Conservation (phyloP, 495 filamentous ascomycete species). For the Aspergillus diversus region DNA sequence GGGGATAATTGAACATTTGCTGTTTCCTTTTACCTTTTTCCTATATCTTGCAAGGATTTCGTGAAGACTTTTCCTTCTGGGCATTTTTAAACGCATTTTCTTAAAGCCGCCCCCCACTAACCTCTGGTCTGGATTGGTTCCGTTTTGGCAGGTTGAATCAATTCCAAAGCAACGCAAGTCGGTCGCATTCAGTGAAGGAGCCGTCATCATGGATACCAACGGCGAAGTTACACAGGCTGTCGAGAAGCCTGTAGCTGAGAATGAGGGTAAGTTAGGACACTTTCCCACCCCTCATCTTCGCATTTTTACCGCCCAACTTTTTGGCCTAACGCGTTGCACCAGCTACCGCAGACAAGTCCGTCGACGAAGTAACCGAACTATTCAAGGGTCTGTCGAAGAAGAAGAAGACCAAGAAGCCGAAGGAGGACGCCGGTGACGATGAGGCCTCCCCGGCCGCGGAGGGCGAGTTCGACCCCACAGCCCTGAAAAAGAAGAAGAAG, state of each 20-base stretch:
- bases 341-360: slow-evolving; percentile 57
- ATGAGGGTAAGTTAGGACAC: slow-evolving; percentile 56
- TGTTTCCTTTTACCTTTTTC: not conserved
- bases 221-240: slow-evolving; percentile 74
- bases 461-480: slow-evolving; percentile 71
- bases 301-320: slow-evolving; percentile 2
- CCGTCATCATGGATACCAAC: slow-evolving; percentile 81
- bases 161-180: slow-evolving; percentile 73
- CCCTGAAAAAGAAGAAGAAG: slow-evolving; percentile 96
- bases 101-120: slow-evolving; percentile 22
- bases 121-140: slow-evolving; percentile 20
- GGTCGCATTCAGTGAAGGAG: slow-evolving; percentile 84
- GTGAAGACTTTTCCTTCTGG: slow-evolving; percentile 7
- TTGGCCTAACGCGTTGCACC: slow-evolving; percentile 1
- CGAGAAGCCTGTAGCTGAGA: slow-evolving; percentile 68
- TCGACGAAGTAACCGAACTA: slow-evolving; percentile 72
- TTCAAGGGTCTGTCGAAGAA: slow-evolving; percentile 90
- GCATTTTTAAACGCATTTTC: slow-evolving; percentile 3
- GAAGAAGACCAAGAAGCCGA: slow-evolving; percentile 70
- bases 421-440: slow-evolving; percentile 60
- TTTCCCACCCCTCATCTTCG: not conserved
- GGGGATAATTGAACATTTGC: not conserved
- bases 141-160: slow-evolving; percentile 31
- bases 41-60: slow-evolving; percentile 8
- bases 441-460: slow-evolving; percentile 63